Base-by-base conservation (phyloP, 805 yeast species). In the Candida fluviatilis region DNA sequence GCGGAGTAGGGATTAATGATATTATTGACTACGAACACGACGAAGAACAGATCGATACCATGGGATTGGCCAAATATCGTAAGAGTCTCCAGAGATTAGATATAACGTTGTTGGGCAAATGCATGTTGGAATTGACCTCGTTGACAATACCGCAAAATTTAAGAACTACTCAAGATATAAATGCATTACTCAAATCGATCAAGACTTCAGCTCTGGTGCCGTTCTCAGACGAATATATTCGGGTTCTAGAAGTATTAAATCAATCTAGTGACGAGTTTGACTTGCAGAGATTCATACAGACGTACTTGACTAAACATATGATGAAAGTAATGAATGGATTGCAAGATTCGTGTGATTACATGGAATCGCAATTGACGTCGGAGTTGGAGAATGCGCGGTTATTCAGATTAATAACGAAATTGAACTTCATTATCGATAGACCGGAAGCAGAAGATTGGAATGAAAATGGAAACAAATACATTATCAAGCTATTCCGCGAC, bases 381-480 rank as follows among this genome's bases (percentile, higher is more conserved):
- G 98, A 91, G 58, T 63, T 90, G 18, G 98, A 93, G 57, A 93
- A 93, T 58, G 93, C 85, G 3, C 71, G 98, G 42, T 63, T 93
- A 21, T 88, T 91, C 49, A 71, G 98, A 42, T 69, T 93, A 30
- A 65, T 91, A 54, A 69, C 89, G 41, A 93, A 93, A 65, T 64
- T 93, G 30, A 87, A 85, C 54, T 83, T 82, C 48, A 77, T 88
- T 18, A 68, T 82, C 41, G 90, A 84, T 45, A 71, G 91, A 44
- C 85, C 91, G 8, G 91, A 83, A 48, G 68, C 65, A 29, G 40
- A 25, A 2, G 25, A 31, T 10, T 23, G 38, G 32, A 82, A 90
- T 89, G 73, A 82, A 1, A 75, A 84, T 6, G 95, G 95, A 10
- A 83, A 77, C 43, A 66, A 82, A 41, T 86, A 84, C 38, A 51